Evolutionary conservation across 106 monocot species (phyloP).

Genomic region (Dendrobium nobile): DNA sequence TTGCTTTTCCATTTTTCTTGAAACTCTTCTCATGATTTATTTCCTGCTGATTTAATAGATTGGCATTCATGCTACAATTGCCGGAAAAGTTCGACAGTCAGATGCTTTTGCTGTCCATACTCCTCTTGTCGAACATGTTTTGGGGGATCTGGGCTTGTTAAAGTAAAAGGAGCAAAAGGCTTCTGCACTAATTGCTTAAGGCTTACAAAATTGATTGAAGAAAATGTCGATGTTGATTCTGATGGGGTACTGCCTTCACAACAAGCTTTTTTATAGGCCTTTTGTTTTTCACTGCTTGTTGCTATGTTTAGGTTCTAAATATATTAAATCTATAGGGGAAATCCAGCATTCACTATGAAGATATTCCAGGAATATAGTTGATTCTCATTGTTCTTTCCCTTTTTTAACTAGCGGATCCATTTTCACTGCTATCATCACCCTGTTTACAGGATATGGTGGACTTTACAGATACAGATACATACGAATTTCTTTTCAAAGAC

Average conservation of each 20-base stretch:
- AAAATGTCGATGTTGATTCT: constrained; percentile 42
- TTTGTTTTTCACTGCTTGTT: neutral
- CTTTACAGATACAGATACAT: constrained; percentile 47
- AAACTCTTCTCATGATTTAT: neutral
- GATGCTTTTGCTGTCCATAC: constrained; percentile 58
- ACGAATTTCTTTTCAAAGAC: constrained; percentile 67
- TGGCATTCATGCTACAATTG: constrained; percentile 65
- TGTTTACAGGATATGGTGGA: constrained; percentile 56
- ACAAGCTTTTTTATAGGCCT: neutral
- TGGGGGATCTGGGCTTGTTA: constrained; percentile 33
- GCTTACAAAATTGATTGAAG: constrained; percentile 47
- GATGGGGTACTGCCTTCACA: constrained; percentile 42
- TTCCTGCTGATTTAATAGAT: constrained; percentile 26
- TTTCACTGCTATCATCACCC: neutral
- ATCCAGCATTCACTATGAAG: neutral
- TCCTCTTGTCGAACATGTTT: constrained; percentile 48
- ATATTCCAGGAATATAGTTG: neutral
- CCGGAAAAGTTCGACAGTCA: constrained; percentile 30
- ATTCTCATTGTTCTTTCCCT: constrained; percentile 7
- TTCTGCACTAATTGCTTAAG: constrained; percentile 66
- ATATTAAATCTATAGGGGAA: neutral
- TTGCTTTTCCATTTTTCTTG: neutral
- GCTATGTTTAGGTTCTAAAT: neutral
- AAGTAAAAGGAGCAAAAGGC: constrained; percentile 41
- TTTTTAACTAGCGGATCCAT: constrained; percentile 1